Evolutionary conservation across 176 grass and related monocot species (phyloP).

Genomic region (Phragmites australis): DNA sequence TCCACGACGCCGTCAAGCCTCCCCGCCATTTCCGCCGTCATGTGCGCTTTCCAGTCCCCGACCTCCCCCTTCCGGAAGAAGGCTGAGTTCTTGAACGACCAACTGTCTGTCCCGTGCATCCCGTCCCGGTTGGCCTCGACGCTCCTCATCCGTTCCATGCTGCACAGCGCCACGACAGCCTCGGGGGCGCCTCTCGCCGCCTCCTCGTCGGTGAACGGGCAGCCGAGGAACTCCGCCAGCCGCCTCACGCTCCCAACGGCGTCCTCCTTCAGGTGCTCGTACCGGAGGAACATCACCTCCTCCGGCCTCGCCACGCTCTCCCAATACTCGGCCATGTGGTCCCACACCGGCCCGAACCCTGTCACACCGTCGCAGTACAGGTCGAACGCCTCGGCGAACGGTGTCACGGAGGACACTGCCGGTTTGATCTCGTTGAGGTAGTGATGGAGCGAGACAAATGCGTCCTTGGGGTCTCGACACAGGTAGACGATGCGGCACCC

Average conservation of each 20-base stretch:
- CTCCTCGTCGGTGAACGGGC: constrained; percentile 42
- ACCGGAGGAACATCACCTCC: constrained; percentile 53
- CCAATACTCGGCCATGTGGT: constrained; percentile 53
- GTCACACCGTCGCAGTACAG: constrained; percentile 41
- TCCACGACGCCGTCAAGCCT: constrained; percentile 41
- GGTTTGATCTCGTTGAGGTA: constrained; percentile 21
- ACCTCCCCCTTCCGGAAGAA: constrained; percentile 49
- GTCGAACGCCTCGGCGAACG: constrained; percentile 22
- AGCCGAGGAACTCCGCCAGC: constrained; percentile 47
- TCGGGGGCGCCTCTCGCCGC: constrained; percentile 15
- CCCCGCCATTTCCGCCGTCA: constrained; percentile 38
- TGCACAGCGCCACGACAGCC: constrained; percentile 28
- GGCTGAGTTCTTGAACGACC: constrained; percentile 35
- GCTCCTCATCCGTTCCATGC: constrained; percentile 29
- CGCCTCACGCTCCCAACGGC: constrained; percentile 2
- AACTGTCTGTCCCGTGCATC: background rate
- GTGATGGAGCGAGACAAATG: constrained; percentile 49
- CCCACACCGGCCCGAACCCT: constrained; percentile 41
- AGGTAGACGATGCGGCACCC: constrained; percentile 52
- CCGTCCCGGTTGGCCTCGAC: constrained; percentile 37
- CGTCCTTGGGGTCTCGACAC: constrained; percentile 61
- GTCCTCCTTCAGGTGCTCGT: constrained; percentile 47
- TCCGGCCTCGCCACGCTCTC: constrained; percentile 27
- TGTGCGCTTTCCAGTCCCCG: constrained; percentile 54
- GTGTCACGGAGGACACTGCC: background rate